A percentile compares a stretch with the other conserved stretches of the same genome.
These are phyloP conservation scores for Amaranthus cruentus DNA, from an alignment of 148 eudicot species.

Conservation along the genomic window DNA sequence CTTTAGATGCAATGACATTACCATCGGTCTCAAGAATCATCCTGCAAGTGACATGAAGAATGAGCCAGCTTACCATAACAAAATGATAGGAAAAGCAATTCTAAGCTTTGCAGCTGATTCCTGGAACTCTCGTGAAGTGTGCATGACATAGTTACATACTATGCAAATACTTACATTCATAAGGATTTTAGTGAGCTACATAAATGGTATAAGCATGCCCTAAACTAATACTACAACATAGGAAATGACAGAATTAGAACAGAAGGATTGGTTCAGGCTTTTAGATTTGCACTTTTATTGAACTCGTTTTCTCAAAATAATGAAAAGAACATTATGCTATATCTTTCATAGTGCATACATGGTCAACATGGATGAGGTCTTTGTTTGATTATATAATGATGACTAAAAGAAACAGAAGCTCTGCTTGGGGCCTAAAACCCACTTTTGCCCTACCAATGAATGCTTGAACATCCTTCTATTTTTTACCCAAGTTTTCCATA, in stretches of 20 bases:
- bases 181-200: background rate
- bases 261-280: background rate
- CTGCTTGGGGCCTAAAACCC: too few relatives aligned
- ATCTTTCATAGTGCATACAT: too few relatives aligned
- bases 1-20: constrained; percentile 80
- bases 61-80: background rate
- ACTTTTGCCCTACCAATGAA: too few relatives aligned
- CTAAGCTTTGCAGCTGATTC: background rate
- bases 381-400: too few relatives aligned
- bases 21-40: constrained; percentile 97
- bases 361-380: too few relatives aligned
- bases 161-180: too few relatives aligned
- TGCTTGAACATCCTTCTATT: too few relatives aligned
- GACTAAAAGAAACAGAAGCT: too few relatives aligned
- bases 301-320: too few relatives aligned
- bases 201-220: background rate
- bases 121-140: background rate
- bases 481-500: too few relatives aligned
- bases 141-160: background rate
- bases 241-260: background rate
- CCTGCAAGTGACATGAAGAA: constrained; percentile 36
- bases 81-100: background rate
- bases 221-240: background rate
- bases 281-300: too few relatives aligned
- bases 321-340: too few relatives aligned